Conservation (phyloP, 2,329 filamentous ascomycete genomes). For the Hyphodiscus sp. region DNA sequence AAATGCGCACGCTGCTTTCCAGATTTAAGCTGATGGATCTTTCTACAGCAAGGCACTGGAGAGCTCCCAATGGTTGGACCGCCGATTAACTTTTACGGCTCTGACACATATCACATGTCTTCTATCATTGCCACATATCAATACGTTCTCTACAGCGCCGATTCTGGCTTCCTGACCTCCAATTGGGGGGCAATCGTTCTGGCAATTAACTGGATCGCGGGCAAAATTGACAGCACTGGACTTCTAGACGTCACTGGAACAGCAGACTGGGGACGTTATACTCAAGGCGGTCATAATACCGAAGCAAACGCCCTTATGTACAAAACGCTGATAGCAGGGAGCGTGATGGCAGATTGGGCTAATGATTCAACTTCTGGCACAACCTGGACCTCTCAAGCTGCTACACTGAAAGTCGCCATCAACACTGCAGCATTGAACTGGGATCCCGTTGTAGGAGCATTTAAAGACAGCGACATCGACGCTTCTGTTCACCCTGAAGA, state of each 20-base stretch:
- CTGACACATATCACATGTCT: constrained; percentile 52
- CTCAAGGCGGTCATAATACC: constrained; percentile 26
- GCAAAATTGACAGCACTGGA: constrained; percentile 35
- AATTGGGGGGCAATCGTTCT: constrained; percentile 43
- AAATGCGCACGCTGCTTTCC: not conserved
- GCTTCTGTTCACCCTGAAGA: constrained; percentile 52
- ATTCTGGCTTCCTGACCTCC: constrained; percentile 39
- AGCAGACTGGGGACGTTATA: constrained; percentile 26
- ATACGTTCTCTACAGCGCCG: constrained; percentile 49
- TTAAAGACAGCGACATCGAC: constrained; percentile 38
- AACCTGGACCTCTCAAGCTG: constrained; percentile 15
- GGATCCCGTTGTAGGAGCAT: constrained; percentile 20
- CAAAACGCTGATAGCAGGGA: constrained; percentile 40
- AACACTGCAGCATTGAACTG: constrained; percentile 15
- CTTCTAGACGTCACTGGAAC: constrained; percentile 23
- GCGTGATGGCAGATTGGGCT: constrained; percentile 38
- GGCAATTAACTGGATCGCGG: constrained; percentile 39
- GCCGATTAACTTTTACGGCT: constrained; percentile 33
- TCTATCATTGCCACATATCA: constrained; percentile 52
- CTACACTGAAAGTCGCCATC: constrained; percentile 15
- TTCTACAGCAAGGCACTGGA: constrained; percentile 30
- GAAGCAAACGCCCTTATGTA: constrained; percentile 32
- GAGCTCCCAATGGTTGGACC: constrained; percentile 44
- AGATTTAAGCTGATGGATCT: not conserved
- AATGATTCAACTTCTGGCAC: constrained; percentile 18